phyloP scores from a whole-genome alignment of 352 stramenopile genomes.

The Phytophthora litchii region DNA sequence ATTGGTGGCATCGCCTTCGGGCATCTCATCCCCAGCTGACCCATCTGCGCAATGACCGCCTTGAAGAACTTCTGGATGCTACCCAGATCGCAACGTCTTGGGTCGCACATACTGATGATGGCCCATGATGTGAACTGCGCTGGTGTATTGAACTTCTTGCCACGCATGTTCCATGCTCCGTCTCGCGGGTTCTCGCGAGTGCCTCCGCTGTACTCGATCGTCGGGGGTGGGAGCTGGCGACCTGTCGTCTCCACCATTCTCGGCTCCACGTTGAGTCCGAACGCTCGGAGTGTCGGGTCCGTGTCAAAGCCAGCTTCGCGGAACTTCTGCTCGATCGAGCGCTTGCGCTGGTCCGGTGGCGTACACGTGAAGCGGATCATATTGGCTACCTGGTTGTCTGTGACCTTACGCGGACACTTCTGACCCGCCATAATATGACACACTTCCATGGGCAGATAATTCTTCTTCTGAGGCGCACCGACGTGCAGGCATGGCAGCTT shows the following conservation, averaged over 20 bases:
- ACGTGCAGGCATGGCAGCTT: constrained; percentile 82
- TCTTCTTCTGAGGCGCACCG: constrained; percentile 72
- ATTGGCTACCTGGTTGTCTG: constrained; percentile 80
- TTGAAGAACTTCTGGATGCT: constrained; percentile 65
- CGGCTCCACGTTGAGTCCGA: constrained; percentile 59
- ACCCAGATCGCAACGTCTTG: constrained; percentile 31
- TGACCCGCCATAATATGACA: constrained; percentile 76
- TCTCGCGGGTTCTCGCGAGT: constrained; percentile 50
- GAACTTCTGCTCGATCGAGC: constrained; percentile 64
- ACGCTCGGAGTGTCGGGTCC: constrained; percentile 58
- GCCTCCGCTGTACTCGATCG: constrained; percentile 56
- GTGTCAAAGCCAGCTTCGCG: constrained; percentile 57
- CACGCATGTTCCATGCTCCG: constrained; percentile 77
- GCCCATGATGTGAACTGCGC: constrained; percentile 51
- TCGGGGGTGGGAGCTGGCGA: constrained; percentile 51
- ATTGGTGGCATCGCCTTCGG: constrained; percentile 46
- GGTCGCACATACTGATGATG: constrained; percentile 61
- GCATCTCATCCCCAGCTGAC: constrained; percentile 59
- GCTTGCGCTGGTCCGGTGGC: constrained; percentile 60
- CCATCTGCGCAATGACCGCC: constrained; percentile 57
- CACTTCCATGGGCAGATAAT: constrained; percentile 86
- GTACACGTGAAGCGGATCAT: constrained; percentile 81
- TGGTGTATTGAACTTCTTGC: constrained; percentile 56
- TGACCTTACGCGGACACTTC: constrained; percentile 77
- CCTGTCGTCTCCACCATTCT: constrained; percentile 61